These are phyloP conservation scores for Penicillium psychrosexuale DNA, from an alignment of 2,329 filamentous ascomycete genomes.

Conservation along the genomic window DNA sequence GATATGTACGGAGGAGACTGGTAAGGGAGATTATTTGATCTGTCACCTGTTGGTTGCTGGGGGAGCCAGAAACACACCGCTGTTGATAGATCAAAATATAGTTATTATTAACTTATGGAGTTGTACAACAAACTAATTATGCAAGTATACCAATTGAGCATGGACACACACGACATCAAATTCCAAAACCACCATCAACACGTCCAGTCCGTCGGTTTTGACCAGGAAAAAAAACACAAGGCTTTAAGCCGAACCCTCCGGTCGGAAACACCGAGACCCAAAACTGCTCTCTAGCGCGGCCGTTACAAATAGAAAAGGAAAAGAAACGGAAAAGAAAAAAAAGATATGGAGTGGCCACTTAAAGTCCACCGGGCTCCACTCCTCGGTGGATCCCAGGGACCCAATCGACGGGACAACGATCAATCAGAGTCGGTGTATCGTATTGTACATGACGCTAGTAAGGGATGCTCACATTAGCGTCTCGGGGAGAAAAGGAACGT, in stretches of 20 bases:
- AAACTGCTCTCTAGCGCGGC: conserved; percentile 25
- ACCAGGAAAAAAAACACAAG: neutral
- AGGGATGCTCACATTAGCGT: conserved; percentile 23
- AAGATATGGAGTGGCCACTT: neutral
- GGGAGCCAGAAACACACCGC: conserved; percentile 20
- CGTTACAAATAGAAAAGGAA: conserved; percentile 11
- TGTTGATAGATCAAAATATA: conserved; percentile 5
- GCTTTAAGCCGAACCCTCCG: conserved; percentile 17
- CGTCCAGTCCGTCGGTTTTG: neutral
- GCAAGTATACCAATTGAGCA: neutral
- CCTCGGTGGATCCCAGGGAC: conserved; percentile 7
- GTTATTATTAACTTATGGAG: neutral
- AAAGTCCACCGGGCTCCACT: neutral
- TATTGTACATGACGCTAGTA: conserved; percentile 15
- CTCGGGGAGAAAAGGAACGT: conserved; percentile 17
- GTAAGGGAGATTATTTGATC: conserved; percentile 16
- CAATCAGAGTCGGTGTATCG: conserved; percentile 9
- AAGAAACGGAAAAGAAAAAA: neutral
- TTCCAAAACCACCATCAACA: neutral
- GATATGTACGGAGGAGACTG: neutral
- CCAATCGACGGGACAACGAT: conserved; percentile 7
- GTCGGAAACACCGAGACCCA: conserved; percentile 21
- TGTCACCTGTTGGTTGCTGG: conserved; percentile 21
- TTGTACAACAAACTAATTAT: neutral
- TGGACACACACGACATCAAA: neutral